Conservation (phyloP, 306 rosid genomes). For the Pachyrhizus erosus region DNA sequence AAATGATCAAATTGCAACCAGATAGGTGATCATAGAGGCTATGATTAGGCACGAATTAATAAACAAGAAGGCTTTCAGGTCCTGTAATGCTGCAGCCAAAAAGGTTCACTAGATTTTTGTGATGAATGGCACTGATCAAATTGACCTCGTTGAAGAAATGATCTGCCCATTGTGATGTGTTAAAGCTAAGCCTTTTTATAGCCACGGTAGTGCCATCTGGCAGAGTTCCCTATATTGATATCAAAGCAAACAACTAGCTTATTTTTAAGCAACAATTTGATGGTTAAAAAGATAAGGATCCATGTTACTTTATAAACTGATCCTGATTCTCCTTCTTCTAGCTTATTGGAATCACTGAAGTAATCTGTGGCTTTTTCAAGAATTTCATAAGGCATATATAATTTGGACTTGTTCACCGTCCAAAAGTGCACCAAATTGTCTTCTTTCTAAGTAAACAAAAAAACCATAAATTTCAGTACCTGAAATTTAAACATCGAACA, state of each 20-base stretch:
- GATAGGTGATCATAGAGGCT: conserved; percentile 42
- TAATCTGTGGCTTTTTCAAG: conserved; percentile 44
- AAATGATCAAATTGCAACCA: conserved; percentile 7
- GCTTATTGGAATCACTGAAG: conserved; percentile 44
- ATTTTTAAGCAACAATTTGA: neutral
- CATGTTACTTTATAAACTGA: conserved; percentile 43
- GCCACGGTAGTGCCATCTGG: conserved; percentile 42
- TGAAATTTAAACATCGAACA: conserved; percentile 12
- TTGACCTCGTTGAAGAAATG: conserved; percentile 49
- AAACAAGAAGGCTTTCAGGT: conserved; percentile 50
- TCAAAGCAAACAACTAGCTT: neutral
- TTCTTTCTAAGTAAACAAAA: conserved; percentile 39
- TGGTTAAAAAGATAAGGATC: neutral
- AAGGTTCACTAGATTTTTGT: conserved; percentile 47
- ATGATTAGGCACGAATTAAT: conserved; percentile 44
- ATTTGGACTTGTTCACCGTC: conserved; percentile 39
- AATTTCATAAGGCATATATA: conserved; percentile 39
- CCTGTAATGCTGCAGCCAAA: conserved; percentile 51
- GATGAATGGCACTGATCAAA: conserved; percentile 42
- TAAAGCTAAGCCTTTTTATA: conserved; percentile 44
- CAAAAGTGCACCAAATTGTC: conserved; percentile 38
- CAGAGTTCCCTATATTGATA: conserved; percentile 39
- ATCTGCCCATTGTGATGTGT: conserved; percentile 46
- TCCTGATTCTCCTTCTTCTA: conserved; percentile 47
- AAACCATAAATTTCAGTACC: neutral